Percentiles rank a stretch among this genome's conserved stretches.
phyloP scores from a whole-genome alignment of 176 grass and related monocot genomes.

The Zizania latifolia region DNA sequence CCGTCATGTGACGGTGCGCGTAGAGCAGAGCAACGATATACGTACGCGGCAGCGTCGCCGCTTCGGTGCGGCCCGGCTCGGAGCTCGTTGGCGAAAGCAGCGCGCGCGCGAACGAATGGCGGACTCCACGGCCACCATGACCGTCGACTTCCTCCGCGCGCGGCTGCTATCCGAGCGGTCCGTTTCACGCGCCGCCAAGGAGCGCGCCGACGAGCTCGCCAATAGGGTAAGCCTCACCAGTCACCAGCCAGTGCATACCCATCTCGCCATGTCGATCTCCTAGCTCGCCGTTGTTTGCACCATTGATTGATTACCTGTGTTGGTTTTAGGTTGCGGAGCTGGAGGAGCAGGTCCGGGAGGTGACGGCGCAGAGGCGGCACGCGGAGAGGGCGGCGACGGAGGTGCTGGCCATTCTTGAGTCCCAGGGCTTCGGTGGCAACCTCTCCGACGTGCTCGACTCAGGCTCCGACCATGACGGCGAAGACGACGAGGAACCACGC shows the following conservation, averaged over 20 bases:
- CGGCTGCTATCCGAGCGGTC: conserved; percentile 92
- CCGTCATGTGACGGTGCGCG: background rate
- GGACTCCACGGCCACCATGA: conserved; percentile 78
- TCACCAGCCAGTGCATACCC: too few relatives aligned
- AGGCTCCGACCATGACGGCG: conserved; percentile 40
- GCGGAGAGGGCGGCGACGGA: conserved; percentile 61
- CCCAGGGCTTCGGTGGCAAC: conserved; percentile 50
- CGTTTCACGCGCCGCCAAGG: conserved; percentile 80
- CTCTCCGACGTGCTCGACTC: conserved; percentile 53
- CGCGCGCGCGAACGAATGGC: conserved; percentile 47
- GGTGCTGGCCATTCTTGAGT: conserved; percentile 57
- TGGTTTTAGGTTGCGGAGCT: conserved; percentile 66
- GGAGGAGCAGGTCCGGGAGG: conserved; percentile 76
- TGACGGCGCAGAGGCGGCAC: conserved; percentile 63
- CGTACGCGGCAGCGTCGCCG: background rate
- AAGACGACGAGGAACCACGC: background rate
- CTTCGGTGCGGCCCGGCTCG: background rate
- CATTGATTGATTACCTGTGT: background rate
- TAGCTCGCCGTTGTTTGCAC: background rate
- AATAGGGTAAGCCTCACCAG: conserved; percentile 61
- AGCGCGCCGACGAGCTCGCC: conserved; percentile 73
- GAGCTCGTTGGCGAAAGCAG: background rate
- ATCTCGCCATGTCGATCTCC: background rate
- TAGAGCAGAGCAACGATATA: background rate
- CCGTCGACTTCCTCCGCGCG: conserved; percentile 89